Evolutionary conservation across 768 basidiomycete genomes (phyloP).

Genomic region (Termitomyces sp.): DNA sequence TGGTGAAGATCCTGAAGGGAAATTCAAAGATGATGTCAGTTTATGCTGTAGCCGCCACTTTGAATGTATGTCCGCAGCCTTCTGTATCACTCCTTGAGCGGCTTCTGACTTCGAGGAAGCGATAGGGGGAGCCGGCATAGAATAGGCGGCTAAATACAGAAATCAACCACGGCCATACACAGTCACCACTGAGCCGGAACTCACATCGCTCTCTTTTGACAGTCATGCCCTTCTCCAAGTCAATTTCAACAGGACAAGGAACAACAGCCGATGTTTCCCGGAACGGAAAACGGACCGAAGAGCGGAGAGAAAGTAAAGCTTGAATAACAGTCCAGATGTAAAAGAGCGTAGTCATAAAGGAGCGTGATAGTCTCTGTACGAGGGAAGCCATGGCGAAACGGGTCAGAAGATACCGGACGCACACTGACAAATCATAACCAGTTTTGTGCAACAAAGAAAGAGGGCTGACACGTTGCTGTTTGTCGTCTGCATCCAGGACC

Average conservation of each 20-base stretch:
- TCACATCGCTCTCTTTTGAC: neutral
- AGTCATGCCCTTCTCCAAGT: slow-evolving; percentile 10
- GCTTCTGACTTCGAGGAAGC: neutral
- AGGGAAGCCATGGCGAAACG: slow-evolving; percentile 11
- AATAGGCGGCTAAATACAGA: neutral
- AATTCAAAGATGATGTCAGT: neutral
- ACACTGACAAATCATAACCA: neutral
- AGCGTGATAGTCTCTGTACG: slow-evolving; percentile 10
- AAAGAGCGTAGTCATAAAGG: slow-evolving; percentile 15
- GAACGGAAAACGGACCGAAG: slow-evolving; percentile 8
- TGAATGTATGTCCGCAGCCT: neutral
- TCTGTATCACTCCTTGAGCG: neutral
- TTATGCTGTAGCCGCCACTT: neutral
- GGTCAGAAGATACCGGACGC: neutral
- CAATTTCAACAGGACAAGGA: slow-evolving; percentile 4
- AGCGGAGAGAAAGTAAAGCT: slow-evolving; percentile 13
- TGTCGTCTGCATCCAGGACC: neutral
- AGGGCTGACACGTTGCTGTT: neutral
- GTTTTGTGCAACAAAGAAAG: slow-evolving; percentile 1
- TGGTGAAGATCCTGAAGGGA: neutral
- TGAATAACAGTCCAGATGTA: slow-evolving; percentile 16
- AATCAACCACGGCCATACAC: neutral
- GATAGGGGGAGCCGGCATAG: neutral
- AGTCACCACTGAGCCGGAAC: neutral
- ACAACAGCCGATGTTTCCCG: slow-evolving; percentile 11